Evolutionary conservation across 2,329 filamentous ascomycete genomes (phyloP).

Genomic region (Sarocladiaceae sp.): DNA sequence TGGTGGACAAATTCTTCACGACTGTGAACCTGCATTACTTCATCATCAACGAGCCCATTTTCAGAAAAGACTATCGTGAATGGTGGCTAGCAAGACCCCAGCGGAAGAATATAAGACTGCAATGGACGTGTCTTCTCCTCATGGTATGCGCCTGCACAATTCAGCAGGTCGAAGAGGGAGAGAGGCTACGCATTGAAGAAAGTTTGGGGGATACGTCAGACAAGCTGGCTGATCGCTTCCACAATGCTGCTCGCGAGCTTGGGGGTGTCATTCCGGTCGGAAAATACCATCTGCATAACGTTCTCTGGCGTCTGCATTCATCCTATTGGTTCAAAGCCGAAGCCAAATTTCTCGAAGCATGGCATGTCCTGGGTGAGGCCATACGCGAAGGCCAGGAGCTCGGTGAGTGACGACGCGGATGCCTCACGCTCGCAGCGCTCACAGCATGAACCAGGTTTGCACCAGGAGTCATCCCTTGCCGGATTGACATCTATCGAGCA

Average conservation of each 20-base stretch:
- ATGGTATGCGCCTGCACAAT: slow-evolving; percentile 23
- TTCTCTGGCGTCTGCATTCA: slow-evolving; percentile 23
- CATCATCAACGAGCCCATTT: slow-evolving; percentile 24
- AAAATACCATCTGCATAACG: slow-evolving; percentile 21
- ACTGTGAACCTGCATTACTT: slow-evolving; percentile 28
- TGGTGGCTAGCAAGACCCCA: slow-evolving; percentile 22
- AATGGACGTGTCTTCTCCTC: slow-evolving; percentile 23
- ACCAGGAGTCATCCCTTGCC: slow-evolving; percentile 16
- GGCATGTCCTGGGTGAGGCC: slow-evolving; percentile 25
- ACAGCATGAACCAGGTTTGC: slow-evolving; percentile 15
- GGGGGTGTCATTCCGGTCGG: slow-evolving; percentile 20
- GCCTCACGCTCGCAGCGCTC: background rate
- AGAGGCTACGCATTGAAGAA: slow-evolving; percentile 15
- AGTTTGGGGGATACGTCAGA: slow-evolving; percentile 16
- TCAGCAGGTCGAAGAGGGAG: slow-evolving; percentile 20
- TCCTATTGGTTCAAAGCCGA: slow-evolving; percentile 28
- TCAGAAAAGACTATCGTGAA: slow-evolving; percentile 22
- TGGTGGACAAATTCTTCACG: slow-evolving; percentile 22
- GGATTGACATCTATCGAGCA: slow-evolving; percentile 21
- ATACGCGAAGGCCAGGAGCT: slow-evolving; percentile 24
- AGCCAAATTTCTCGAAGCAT: slow-evolving; percentile 23
- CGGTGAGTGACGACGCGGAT: slow-evolving; percentile 12
- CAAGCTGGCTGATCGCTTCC: slow-evolving; percentile 18
- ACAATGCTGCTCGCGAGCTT: slow-evolving; percentile 20
- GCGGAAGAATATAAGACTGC: slow-evolving; percentile 18